Evolutionary conservation across 441 rosid species (phyloP), one percentile per base, ranked within the genome.

Genomic region (Mallotus repandus): DNA sequence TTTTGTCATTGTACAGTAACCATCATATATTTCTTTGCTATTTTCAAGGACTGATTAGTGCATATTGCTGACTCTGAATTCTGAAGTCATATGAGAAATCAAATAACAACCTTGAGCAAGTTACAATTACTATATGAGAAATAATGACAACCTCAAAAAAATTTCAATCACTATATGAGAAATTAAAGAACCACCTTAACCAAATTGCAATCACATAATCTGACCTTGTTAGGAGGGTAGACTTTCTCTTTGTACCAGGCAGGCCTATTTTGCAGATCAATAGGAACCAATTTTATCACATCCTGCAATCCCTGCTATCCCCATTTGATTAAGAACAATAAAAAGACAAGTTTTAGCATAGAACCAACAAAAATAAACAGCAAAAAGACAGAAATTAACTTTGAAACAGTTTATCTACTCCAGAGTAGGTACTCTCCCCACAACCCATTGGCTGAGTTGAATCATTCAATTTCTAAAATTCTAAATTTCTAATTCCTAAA

Each of bases 211-310:
- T 69, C 19, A 41, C 14, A 22, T 45, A 69, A 49, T 29, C 72
- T 85, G 18, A 88, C 97, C 94, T 91, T 91, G 80, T 93, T 93
- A 49, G 89, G 29, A 25, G 29, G 29, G 29, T 25, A 25, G 29
- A 25, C 29, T 25, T 1, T 25, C 29, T 25, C 29, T 80, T 86
- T 91, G 84, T 86, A 93, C 98, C 98, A 89, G 74, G 80, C 78
- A 83, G 98, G 98, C 78, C 97, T 89, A 80, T 89, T 78, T 63
- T 83, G 75, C 76, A 91, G 78, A 84, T 91, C 86, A 72, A 91
- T 79, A n/a, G 97, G 91, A 81, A 89, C 96, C 76, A 91, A 81
- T 71, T 89, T 78, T 50, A 89, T 89, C 89, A 86, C 74, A 22
- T 91, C 91, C 78, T 86, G 94, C 84, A 91, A 65, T 45, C 91